Percentiles rank a stretch among this genome's conserved stretches.
These are phyloP conservation scores for Mycena belliarum DNA, from an alignment of 768 basidiomycete species.

Conservation along the genomic window DNA sequence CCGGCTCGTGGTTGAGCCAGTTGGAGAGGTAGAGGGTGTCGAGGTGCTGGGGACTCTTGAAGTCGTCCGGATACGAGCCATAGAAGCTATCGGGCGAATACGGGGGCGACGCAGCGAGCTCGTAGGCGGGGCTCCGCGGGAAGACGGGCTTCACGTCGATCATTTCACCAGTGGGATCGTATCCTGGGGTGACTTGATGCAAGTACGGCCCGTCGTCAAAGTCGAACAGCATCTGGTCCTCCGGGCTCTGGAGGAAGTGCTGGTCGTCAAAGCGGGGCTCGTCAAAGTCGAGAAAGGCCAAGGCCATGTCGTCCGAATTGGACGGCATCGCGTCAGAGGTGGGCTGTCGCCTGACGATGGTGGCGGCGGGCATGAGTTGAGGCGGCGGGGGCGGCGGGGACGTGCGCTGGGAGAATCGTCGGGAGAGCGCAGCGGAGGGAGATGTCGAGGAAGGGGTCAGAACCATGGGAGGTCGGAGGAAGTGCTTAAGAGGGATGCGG, in stretches of 20 bases:
- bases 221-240: conserved; percentile 43
- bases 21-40: conserved; percentile 1
- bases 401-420: conserved; percentile 28
- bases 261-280: conserved; percentile 33
- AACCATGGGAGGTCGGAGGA: conserved; percentile 27
- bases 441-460: conserved; percentile 21
- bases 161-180: background rate
- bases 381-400: conserved; percentile 25
- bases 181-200: background rate
- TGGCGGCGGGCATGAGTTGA: conserved; percentile 44
- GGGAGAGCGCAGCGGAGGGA: background rate
- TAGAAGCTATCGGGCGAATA: conserved; percentile 35
- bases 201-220: conserved; percentile 35
- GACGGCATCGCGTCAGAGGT: conserved; percentile 28
- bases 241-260: conserved; percentile 8
- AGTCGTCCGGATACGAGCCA: conserved; percentile 18
- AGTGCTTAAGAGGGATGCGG: conserved; percentile 47
- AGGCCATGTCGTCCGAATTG: conserved; percentile 28
- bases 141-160: conserved; percentile 38
- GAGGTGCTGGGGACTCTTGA: conserved; percentile 22
- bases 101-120: conserved; percentile 1
- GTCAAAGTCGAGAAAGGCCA: conserved; percentile 37
- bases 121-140: conserved; percentile 5
- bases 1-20: background rate
- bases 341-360: conserved; percentile 37